Base-by-base conservation (phyloP, 306 rosid species). In the Glycine latifolia region DNA sequence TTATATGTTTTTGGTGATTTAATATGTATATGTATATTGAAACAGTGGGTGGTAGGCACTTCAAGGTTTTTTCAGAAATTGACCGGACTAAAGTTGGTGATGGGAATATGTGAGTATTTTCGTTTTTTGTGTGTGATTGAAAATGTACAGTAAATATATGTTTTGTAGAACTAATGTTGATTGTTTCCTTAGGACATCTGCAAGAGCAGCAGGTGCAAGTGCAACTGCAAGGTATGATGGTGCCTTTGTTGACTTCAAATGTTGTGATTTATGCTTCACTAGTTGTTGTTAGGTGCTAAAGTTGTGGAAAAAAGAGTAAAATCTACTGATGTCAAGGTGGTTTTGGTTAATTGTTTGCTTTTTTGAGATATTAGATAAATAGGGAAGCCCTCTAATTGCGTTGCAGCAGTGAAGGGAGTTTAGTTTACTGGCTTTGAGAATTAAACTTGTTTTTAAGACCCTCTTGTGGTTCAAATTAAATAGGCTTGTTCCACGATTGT, bases 11-110 rank as follows among this genome's bases (percentile, higher is more conserved):
- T 71, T 49, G 37, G 26, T 71, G 54, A 78, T 78, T 35, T 53
- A 2, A 3, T 43, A 26, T 77, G 8, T 47, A 3, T 43, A 26
- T 77, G 8, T 47, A 17, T 68, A 16, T 17, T 46, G 26, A 83
- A 26, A 63, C 86, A 87, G 94, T 41, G 20, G 89, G 88, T 65
- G 67, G 74, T 14, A 73, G 79, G 71, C 79, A 15, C 72, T 89
- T 90, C 49, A 91, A 89, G 88, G 86, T 91, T 41, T 89, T 79
- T 79, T 35, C 85, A 3, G 96, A 91, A 73, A 84, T 50, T 52
- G 90, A 85, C 72, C 26, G 54, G 73, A 62, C 61, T 73, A 87
- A 89, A 77, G 68, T 59, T 47, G 92, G 82, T 12, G 84, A 88
- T 60, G 80, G 62, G 39, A 44, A 71, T 78, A 58, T 50, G 96